Evolutionary conservation across 345 rosid genomes (phyloP).

Genomic region (Citrus trifoliata): DNA sequence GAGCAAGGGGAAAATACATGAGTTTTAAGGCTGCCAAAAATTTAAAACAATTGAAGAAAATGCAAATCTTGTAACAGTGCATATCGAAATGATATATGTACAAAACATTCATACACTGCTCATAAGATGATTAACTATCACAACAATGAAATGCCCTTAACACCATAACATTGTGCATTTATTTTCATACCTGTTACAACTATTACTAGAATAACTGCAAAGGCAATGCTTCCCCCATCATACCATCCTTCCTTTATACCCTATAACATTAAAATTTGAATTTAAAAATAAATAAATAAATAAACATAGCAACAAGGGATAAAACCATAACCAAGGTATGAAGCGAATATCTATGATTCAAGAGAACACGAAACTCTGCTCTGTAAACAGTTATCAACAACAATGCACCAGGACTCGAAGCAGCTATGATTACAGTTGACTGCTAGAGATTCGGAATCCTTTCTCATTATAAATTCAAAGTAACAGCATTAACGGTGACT

Average conservation of each 20-base stretch:
- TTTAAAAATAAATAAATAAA: not conserved
- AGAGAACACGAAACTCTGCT: not conserved
- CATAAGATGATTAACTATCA: not conserved
- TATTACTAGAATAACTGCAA: conserved; percentile 92
- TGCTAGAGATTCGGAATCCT: not conserved
- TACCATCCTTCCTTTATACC: conserved; percentile 93
- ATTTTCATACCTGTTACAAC: conserved; percentile 74
- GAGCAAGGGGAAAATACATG: not conserved
- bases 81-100: no score
- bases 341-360: not conserved
- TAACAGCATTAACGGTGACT: not conserved
- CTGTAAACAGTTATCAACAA: not conserved
- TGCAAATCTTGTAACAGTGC: no score
- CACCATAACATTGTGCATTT: not conserved
- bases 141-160: not conserved
- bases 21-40: not conserved
- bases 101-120: not conserved
- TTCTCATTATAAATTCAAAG: not conserved
- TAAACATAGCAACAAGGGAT: not conserved
- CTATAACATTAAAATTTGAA: conserved; percentile 27
- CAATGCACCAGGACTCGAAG: not conserved
- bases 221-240: conserved; percentile 95
- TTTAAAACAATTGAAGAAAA: no score
- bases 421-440: not conserved
- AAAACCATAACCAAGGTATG: not conserved